Evolutionary conservation across 768 basidiomycete species (phyloP).

Genomic region (Rickenella mellea): DNA sequence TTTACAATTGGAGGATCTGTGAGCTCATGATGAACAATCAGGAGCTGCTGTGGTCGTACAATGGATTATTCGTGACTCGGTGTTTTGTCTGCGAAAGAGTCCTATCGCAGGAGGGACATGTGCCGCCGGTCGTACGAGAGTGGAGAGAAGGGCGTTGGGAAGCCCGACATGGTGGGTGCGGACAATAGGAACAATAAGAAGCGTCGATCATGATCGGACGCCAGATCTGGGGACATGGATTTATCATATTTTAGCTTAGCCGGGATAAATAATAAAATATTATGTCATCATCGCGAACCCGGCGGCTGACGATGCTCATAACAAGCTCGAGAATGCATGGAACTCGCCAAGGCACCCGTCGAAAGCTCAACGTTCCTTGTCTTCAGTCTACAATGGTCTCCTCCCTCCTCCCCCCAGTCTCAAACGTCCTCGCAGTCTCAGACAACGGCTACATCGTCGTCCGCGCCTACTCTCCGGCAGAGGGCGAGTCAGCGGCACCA

Average conservation of each 20-base stretch:
- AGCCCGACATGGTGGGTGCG: conserved; percentile 43
- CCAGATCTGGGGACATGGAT: no score
- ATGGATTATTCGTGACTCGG: conserved; percentile 48
- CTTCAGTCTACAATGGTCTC: background rate
- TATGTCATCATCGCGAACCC: background rate
- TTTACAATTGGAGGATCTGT: no score
- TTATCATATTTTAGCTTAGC: conserved; percentile 14
- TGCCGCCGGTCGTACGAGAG: conserved; percentile 59
- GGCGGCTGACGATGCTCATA: background rate
- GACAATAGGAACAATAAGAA: no score
- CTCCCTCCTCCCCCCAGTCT: conserved; percentile 1
- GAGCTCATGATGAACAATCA: no score
- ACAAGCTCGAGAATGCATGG: no score
- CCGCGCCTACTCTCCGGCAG: conserved; percentile 51
- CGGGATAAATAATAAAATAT: background rate
- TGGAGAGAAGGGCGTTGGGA: conserved; percentile 44
- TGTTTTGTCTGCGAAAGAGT: conserved; percentile 58
- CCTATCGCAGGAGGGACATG: conserved; percentile 58
- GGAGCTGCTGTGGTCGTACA: conserved; percentile 38
- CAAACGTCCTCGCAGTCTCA: conserved; percentile 29
- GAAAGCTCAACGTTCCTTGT: conserved; percentile 1
- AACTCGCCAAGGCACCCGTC: no score
- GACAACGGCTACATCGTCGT: conserved; percentile 50
- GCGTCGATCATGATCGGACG: no score
- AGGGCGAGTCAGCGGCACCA: conserved; percentile 54